Conservation (phyloP, 192 early-diverging fungal species). For the Coemansia aciculifera region DNA sequence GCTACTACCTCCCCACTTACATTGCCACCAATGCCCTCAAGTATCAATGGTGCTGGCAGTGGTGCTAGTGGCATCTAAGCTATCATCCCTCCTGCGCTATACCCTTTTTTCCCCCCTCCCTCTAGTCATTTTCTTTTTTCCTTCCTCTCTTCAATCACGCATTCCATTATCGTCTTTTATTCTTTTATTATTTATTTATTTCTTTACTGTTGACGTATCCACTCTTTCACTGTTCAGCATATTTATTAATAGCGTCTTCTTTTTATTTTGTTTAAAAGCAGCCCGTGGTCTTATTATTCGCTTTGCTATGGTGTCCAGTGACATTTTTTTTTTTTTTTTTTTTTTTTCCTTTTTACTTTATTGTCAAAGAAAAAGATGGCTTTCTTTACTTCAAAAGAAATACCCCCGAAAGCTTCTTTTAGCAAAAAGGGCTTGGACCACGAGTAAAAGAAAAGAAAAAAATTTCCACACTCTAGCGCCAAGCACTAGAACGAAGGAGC, state of each 20-base stretch:
- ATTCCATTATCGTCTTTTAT: neutral
- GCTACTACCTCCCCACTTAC: slow-evolving; percentile 15
- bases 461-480: neutral
- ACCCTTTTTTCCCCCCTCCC: neutral
- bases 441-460: neutral
- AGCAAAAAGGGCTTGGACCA: neutral
- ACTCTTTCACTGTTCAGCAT: neutral
- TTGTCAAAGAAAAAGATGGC: neutral
- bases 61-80: neutral
- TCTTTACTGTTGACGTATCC: slow-evolving; percentile 1
- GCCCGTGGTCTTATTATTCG: neutral
- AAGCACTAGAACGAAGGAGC: neutral
- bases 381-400: neutral
- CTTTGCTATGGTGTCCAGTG: slow-evolving; percentile 2
- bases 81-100: neutral
- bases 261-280: neutral
- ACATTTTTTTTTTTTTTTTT: slow-evolving; percentile 1
- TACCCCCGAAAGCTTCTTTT: neutral
- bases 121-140: neutral
- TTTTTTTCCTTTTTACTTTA: slow-evolving; percentile 10
- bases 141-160: neutral
- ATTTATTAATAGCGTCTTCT: neutral
- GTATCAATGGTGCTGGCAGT: slow-evolving; percentile 12
- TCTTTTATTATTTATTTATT: neutral
- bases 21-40: slow-evolving; percentile 30